A percentile compares a stretch with the other conserved stretches of the same genome.
Conservation (phyloP, 1,139 yeast species). For the Kodamaea ohmeri region DNA sequence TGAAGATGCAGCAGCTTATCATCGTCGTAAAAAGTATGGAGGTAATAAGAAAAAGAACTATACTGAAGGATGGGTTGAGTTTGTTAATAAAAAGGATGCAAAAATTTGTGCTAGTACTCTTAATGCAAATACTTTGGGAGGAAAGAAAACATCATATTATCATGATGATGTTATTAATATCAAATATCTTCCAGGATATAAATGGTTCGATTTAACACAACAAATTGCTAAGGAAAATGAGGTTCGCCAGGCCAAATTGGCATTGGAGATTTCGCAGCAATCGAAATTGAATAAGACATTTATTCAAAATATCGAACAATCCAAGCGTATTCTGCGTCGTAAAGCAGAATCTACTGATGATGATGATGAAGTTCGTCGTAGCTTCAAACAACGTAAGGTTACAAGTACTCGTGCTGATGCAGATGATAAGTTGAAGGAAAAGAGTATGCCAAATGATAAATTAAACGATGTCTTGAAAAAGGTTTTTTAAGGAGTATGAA, state of each 20-base stretch:
- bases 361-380: slow-evolving; percentile 44
- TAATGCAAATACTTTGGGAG: slow-evolving; percentile 88
- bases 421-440: slow-evolving; percentile 43
- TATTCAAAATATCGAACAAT: slow-evolving; percentile 78
- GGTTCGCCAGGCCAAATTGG: slow-evolving; percentile 79
- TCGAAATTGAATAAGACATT: slow-evolving; percentile 81
- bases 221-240: slow-evolving; percentile 92
- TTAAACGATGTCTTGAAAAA: slow-evolving; percentile 47
- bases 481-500: slow-evolving; percentile 21
- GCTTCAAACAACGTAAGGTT: slow-evolving; percentile 62
- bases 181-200: slow-evolving; percentile 85
- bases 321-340: slow-evolving; percentile 79
- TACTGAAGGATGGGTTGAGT: slow-evolving; percentile 98
- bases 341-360: slow-evolving; percentile 13
- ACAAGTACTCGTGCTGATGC: slow-evolving; percentile 67
- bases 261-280: slow-evolving; percentile 87
- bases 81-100: slow-evolving; percentile 77
- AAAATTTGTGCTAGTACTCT: slow-evolving; percentile 82
- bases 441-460: slow-evolving; percentile 41
- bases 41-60: slow-evolving; percentile 91
- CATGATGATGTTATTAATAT: slow-evolving; percentile 92
- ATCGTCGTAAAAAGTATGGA: slow-evolving; percentile 74
- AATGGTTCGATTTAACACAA: slow-evolving; percentile 93
- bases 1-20: slow-evolving; percentile 67
- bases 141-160: slow-evolving; percentile 87